phyloP scores from a whole-genome alignment of 192 early-diverging fungal genomes.

The Gonapodya sp. region DNA sequence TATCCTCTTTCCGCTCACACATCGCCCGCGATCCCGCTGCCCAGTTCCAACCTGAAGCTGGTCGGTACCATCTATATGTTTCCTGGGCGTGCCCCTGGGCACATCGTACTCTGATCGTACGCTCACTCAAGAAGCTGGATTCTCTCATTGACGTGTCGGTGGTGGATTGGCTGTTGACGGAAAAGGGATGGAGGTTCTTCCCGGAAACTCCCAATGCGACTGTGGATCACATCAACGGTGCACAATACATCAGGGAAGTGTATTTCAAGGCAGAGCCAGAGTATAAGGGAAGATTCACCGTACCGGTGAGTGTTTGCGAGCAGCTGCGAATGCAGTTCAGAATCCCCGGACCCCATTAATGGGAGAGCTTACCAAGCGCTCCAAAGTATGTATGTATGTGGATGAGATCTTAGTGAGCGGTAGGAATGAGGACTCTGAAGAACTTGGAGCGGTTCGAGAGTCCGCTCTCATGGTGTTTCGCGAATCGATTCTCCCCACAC shows the following conservation, averaged over 20 bases:
- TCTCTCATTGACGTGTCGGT: conserved; percentile 72
- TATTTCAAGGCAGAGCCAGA: conserved; percentile 85
- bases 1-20: conserved; percentile 56
- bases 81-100: conserved; percentile 61
- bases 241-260: conserved; percentile 45
- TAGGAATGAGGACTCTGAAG: too few species aligned
- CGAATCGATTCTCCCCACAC: neutral
- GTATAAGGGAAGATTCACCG: conserved; percentile 70
- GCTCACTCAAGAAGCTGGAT: conserved; percentile 84
- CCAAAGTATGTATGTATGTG: too few species aligned
- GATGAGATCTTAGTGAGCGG: too few species aligned
- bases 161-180: conserved; percentile 70
- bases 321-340: too few species aligned
- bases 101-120: conserved; percentile 76
- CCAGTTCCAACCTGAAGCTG: conserved; percentile 60
- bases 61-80: conserved; percentile 76
- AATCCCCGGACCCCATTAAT: too few species aligned
- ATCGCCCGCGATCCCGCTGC: conserved; percentile 45
- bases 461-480: neutral
- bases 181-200: conserved; percentile 62
- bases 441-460: too few species aligned
- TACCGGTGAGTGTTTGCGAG: conserved; percentile 49
- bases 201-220: neutral
- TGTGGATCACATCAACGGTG: conserved; percentile 6
- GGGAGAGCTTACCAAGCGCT: too few species aligned